Conservation (phyloP, 257 asterid species). For the Eustoma russellianum region DNA sequence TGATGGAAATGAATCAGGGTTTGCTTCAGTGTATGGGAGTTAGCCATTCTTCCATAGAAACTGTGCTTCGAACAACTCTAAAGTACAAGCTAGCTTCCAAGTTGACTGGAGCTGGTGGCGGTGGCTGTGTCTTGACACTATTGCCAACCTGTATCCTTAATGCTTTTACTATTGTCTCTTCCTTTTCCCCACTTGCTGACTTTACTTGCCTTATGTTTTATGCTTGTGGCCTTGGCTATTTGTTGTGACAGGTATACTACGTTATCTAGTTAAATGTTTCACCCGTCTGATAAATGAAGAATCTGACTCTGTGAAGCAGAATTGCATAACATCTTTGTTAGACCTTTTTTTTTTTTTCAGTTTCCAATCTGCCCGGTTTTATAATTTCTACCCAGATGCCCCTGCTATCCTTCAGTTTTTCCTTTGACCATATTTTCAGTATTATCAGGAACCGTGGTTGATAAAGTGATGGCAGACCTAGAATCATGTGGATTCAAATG, state of each 20-base stretch:
- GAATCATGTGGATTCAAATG: slow-evolving; percentile 79
- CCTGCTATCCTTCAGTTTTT: not conserved
- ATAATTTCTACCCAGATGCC: too few relatives aligned
- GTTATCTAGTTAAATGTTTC: too few relatives aligned
- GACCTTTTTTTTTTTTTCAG: too few relatives aligned
- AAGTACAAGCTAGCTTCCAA: slow-evolving; percentile 82
- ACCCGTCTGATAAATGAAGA: too few relatives aligned
- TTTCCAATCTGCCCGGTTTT: too few relatives aligned
- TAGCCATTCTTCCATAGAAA: slow-evolving; percentile 82
- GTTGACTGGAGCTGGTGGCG: slow-evolving; percentile 99
- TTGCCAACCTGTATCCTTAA: slow-evolving; percentile 83
- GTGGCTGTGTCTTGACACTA: slow-evolving; percentile 92
- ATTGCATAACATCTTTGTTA: too few relatives aligned
- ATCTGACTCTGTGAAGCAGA: too few relatives aligned
- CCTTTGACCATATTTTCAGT: slow-evolving; percentile 57
- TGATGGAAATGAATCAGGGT: slow-evolving; percentile 97
- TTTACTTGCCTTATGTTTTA: not conserved
- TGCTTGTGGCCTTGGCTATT: not conserved
- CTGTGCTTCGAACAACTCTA: slow-evolving; percentile 61
- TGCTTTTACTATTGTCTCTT: slow-evolving; percentile 9
- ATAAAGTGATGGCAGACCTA: slow-evolving; percentile 59
- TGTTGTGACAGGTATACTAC: too few relatives aligned
- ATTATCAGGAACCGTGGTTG: slow-evolving; percentile 71
- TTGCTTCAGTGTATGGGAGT: slow-evolving; percentile 95
- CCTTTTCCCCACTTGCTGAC: not conserved